Base-by-base conservation (phyloP, 2,329 filamentous ascomycete species). In the Pyricularia grisea region DNA sequence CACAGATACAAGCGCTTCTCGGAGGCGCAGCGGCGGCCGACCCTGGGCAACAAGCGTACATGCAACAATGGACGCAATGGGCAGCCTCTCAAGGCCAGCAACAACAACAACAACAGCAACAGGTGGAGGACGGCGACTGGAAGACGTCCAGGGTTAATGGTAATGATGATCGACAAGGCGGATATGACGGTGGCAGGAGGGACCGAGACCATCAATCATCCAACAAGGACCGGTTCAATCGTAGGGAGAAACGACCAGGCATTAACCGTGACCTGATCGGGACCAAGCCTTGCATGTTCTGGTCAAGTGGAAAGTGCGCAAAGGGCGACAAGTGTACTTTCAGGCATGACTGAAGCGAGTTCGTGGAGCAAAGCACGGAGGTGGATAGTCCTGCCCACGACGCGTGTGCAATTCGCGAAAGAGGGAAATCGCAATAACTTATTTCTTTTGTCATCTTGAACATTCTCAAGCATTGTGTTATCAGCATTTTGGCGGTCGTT, bases 271-370 rank as follows among this genome's bases (percentile, higher is more conserved):
- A 84, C 17, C 80, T 88, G 17, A 87, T 88, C 66, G 87, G 88
- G 69, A 90, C 89, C 63, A 88, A 90, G 74, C 84, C 89, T 5
- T 92, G 90, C 77, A 85, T 84, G 25, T 93, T 92, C 77, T 92
- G 83, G 82, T 83, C 86, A 70, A 86, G 90, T 75, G 90, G 90
- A 17, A 89, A 88, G 75, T 92, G 90, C 78, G 87, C 86, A 7
- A 89, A 92, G 75, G 90, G 90, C 27, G 88, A 90, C 50, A 88
- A 88, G 74, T 92, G 90, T 79, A 92, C 90, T 2, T 93, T 90
- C 77, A 84, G 90, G 69, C 90, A 93, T 75, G 88, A 91, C 61
- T 79, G 67, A 68, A 20, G 25, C 11, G 60, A 5, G 27, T 30
- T 14, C 14, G 14, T 7, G 17, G 2, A 14, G 6, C 12, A 4